A percentile compares a stretch with the other conserved stretches of the same genome.
These are phyloP conservation scores for Platismatia glauca DNA, from an alignment of 495 filamentous ascomycete genomes.

Conservation along the genomic window DNA sequence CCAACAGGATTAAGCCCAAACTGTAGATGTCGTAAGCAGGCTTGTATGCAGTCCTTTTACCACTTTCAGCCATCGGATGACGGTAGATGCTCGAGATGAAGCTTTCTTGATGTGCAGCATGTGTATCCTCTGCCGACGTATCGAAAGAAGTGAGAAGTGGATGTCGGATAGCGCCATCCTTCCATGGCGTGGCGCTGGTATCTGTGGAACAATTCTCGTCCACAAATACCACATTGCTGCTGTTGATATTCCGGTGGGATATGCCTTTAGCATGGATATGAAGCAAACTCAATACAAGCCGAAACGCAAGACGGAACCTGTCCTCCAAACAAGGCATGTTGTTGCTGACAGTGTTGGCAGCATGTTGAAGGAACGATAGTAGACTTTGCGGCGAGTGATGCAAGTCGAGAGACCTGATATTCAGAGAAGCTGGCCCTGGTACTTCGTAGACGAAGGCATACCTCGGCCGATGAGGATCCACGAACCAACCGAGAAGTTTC, in stretches of 20 bases:
- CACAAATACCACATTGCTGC: conserved; percentile 73
- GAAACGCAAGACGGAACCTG: conserved; percentile 74
- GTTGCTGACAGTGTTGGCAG: conserved; percentile 35
- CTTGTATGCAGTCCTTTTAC: conserved; percentile 23
- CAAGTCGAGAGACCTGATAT: conserved; percentile 27
- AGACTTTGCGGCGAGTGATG: conserved; percentile 36
- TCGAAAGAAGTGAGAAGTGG: conserved; percentile 77
- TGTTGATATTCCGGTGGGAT: conserved; percentile 72
- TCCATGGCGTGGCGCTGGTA: conserved; percentile 25
- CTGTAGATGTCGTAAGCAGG: conserved; percentile 73
- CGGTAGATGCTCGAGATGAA: conserved; percentile 59
- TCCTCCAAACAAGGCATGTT: conserved; percentile 57
- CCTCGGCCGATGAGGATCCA: conserved; percentile 46
- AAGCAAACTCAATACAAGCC: conserved; percentile 65
- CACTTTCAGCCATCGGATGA: conserved; percentile 49
- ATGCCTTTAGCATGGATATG: conserved; percentile 67
- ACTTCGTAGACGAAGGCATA: conserved; percentile 80
- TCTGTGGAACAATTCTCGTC: conserved; percentile 40
- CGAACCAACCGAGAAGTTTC: conserved; percentile 73
- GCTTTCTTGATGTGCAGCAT: conserved; percentile 36
- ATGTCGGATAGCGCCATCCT: conserved; percentile 56
- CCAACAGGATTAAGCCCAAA: conserved; percentile 71
- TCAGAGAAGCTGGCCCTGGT: conserved; percentile 43
- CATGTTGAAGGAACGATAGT: conserved; percentile 41
- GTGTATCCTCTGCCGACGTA: conserved; percentile 61